phyloP scores from a whole-genome alignment of 306 rosid genomes.

The Sicyos edulis region DNA sequence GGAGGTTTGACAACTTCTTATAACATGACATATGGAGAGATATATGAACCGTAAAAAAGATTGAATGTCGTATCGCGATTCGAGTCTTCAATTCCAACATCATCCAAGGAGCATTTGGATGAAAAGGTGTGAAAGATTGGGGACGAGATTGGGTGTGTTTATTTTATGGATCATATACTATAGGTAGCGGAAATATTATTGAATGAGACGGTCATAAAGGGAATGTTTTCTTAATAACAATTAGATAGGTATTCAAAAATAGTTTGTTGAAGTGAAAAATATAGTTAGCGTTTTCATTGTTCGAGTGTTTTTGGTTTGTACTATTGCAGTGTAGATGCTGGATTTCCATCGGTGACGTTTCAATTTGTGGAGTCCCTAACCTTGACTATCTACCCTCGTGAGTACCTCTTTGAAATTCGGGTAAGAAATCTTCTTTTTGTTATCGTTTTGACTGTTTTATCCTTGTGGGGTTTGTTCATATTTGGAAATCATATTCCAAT shows the following conservation, averaged over 20 bases:
- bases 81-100: neutral
- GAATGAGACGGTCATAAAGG: no score
- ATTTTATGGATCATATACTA: no score
- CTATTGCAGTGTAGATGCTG: conserved; percentile 57
- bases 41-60: neutral
- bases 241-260: neutral
- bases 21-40: neutral
- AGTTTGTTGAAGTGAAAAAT: neutral
- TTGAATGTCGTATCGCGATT: neutral
- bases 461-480: neutral
- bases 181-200: no score
- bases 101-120: neutral
- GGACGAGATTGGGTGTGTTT: no score
- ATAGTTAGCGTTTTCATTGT: neutral
- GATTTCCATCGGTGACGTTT: conserved; percentile 59
- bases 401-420: conserved; percentile 47
- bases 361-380: conserved; percentile 46
- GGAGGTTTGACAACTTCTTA: neutral
- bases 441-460: neutral
- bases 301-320: conserved; percentile 2
- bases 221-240: neutral
- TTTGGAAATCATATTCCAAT: neutral
- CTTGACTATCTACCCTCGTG: conserved; percentile 54
- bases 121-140: no score
- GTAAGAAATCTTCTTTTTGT: conserved; percentile 34